Evolutionary conservation across 208 protist genomes (phyloP).

Genomic region (Leishmania braziliensis): DNA sequence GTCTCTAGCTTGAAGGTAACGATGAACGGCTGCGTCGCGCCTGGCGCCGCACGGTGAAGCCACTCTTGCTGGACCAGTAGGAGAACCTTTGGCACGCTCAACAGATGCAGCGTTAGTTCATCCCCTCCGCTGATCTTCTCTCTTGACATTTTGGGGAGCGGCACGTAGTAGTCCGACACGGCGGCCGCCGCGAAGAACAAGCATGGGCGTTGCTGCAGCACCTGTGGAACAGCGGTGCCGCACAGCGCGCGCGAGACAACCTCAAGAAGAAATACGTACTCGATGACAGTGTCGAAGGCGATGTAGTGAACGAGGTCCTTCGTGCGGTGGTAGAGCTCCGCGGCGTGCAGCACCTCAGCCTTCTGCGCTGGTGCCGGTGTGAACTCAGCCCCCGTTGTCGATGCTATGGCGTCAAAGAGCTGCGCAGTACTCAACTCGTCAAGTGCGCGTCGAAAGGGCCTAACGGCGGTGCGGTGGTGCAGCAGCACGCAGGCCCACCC

Average conservation of each 20-base stretch:
- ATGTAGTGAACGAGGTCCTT: constrained; percentile 49
- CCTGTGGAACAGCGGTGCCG: constrained; percentile 14
- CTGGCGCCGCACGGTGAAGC: constrained; percentile 38
- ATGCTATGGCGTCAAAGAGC: constrained; percentile 41
- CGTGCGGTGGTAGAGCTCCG: constrained; percentile 37
- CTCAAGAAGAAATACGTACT: constrained; percentile 80
- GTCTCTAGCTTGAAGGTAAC: constrained; percentile 90
- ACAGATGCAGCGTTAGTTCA: constrained; percentile 63
- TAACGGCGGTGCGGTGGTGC: constrained; percentile 51
- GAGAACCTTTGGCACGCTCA: constrained; percentile 77
- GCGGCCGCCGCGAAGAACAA: constrained; percentile 81
- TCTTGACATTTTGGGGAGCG: constrained; percentile 43
- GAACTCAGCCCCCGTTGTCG: neutral
- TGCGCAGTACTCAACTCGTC: constrained; percentile 47
- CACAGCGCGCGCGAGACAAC: constrained; percentile 48
- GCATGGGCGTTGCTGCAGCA: constrained; percentile 36
- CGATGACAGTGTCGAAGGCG: constrained; percentile 74
- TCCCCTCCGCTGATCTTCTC: constrained; percentile 86
- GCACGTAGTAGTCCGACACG: constrained; percentile 87
- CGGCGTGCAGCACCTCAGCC: constrained; percentile 23
- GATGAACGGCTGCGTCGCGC: constrained; percentile 37
- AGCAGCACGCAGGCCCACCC: constrained; percentile 80
- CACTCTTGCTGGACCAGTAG: constrained; percentile 52
- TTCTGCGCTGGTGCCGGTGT: neutral
- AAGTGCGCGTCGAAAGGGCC: constrained; percentile 64